Conservation (phyloP, 2,329 filamentous ascomycete species). For the Monosporascus sp. region DNA sequence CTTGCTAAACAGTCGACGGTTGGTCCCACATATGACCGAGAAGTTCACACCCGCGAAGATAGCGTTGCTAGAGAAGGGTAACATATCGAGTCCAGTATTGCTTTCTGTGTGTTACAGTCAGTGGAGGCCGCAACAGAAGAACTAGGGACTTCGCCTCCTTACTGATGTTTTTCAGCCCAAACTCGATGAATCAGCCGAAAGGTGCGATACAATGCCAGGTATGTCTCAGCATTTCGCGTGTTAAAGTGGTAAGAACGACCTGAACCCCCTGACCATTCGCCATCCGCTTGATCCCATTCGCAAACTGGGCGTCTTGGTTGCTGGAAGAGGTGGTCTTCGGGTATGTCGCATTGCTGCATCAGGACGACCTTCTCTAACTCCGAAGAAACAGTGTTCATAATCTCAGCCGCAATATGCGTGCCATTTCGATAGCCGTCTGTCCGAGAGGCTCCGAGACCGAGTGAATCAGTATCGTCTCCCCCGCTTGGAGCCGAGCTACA, state of each 20-base stretch:
- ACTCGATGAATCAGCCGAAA: conserved; percentile 21
- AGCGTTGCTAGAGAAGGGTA: conserved; percentile 23
- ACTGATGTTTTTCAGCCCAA: conserved; percentile 22
- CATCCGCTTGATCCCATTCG: conserved; percentile 22
- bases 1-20: conserved; percentile 17
- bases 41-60: conserved; percentile 22
- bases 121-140: no score
- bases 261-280: conserved; percentile 18
- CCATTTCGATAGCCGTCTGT: conserved; percentile 20
- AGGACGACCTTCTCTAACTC: conserved; percentile 22
- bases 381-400: conserved; percentile 20
- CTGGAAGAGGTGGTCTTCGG: conserved; percentile 22
- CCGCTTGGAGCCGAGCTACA: conserved; percentile 18
- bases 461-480: conserved; percentile 22
- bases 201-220: conserved; percentile 25
- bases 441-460: conserved; percentile 19
- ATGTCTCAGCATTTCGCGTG: conserved; percentile 18
- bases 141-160: not conserved
- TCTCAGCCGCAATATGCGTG: conserved; percentile 19
- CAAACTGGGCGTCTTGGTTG: conserved; percentile 21
- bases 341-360: conserved; percentile 16
- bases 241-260: conserved; percentile 20
- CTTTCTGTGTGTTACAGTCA: conserved; percentile 9
- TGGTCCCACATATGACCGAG: conserved; percentile 23
- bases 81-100: conserved; percentile 23